Conservation (phyloP, 1,284 basidiomycete species). For the Peniophora sp. region DNA sequence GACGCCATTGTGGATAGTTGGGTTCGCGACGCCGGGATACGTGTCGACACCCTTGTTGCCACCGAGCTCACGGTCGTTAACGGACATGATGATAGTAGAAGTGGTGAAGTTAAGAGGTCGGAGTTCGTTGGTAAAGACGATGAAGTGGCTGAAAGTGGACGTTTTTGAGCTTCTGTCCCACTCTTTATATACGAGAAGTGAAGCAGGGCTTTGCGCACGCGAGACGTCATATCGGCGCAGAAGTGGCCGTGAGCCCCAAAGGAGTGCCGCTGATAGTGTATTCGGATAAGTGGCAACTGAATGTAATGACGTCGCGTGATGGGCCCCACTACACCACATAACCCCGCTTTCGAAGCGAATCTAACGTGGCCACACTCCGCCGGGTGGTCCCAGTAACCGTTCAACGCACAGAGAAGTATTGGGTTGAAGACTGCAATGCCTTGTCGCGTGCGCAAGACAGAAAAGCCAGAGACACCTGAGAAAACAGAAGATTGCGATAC, state of each 20-base stretch:
- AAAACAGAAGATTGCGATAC: too few species aligned
- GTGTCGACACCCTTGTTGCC: conserved; percentile 27
- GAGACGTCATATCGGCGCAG: background rate
- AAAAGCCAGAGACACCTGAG: too few species aligned
- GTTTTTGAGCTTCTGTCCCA: background rate
- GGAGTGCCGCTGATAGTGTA: background rate
- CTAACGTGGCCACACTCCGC: too few species aligned
- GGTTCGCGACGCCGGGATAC: conserved; percentile 39
- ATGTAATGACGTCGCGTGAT: too few species aligned
- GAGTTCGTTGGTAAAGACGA: too few species aligned
- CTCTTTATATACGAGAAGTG: background rate
- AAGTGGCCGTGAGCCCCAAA: background rate
- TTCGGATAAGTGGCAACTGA: too few species aligned
- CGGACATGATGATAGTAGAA: conserved; percentile 15
- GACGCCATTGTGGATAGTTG: conserved; percentile 28
- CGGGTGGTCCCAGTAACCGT: too few species aligned
- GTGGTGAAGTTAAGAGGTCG: background rate
- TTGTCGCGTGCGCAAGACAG: too few species aligned
- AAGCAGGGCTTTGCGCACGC: background rate
- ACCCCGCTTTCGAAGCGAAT: too few species aligned
- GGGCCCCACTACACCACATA: too few species aligned
- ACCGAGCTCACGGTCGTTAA: conserved; percentile 25
- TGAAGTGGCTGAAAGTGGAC: background rate
- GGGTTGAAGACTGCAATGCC: too few species aligned
- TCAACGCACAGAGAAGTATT: too few species aligned